Evolutionary conservation across 2,329 filamentous ascomycete species (phyloP), one percentile per base, ranked within the genome.

Genomic region (Basipetospora chlamydospora): DNA sequence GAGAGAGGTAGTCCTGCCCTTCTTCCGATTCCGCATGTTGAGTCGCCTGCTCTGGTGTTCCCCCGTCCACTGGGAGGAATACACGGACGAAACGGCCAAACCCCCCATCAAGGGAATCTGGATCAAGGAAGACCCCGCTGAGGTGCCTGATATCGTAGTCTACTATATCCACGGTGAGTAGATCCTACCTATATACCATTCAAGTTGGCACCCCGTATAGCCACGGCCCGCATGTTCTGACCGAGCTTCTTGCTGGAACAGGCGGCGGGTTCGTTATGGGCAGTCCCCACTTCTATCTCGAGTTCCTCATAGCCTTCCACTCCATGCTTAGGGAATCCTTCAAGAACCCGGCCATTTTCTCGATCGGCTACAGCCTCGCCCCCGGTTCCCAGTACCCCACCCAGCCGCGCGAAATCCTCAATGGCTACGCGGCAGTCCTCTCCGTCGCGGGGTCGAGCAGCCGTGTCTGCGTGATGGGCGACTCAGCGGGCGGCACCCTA

Each of bases 261-360:
- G 76, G 80, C 12, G 85, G 85, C 16, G 85, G 85, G 1, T 90
- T 92, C 52, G 73, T 74, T 6, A 82, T 92, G 77, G 85, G 84
- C 3, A 85, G 80, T 10, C 64, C 70, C 13, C 81, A 80, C 58
- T 92, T 92, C 54, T 92, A 92, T 53, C 69, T 87, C 25, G 85
- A 92, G 48, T 90, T 88, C 45, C 64, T 92, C 3, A 60, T 88
- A 37, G 70, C 74, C 7, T 85, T 79, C 77, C 60, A 82, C 10
- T 63, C 66, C 29, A 63, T 92, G 26, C 64, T 72, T 38, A 58
- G 68, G 35, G 60, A 64, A 13, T 80, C 79, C 2, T 88, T 80
- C 52, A 53, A 59, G 8, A 90, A 87, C 48, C 84, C 84, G 1
- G 79, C 80, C 16, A 68, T 90, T 3, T 85, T 90, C 49, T 74